Evolutionary conservation across 345 rosid genomes (phyloP), one percentile per base, ranked within the genome.

Genomic region (Eucalyptus coolabah): DNA sequence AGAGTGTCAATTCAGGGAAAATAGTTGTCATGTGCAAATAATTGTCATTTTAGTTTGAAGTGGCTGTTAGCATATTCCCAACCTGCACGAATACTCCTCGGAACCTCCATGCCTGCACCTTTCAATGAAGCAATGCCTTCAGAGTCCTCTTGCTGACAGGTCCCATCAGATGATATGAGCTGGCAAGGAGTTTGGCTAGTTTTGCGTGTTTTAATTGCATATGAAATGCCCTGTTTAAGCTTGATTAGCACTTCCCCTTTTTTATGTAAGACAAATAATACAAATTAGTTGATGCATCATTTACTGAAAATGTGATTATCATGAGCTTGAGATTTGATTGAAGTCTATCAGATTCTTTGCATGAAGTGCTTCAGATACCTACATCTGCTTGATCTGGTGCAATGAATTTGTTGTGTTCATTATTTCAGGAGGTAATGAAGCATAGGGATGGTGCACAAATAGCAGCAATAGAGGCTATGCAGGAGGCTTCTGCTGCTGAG

Each of bases 401-500:
- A 59, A 81, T 30, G 42, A 88, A 89, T 87, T 37, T 34, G 18
- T 3, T 51, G 45, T 51, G 24, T 56, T 80, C 87, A 44, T 86
- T 90, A n/a, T 90, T 88, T 40, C 94, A 98, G 99, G 98, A 95
- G 90, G 96, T 98, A 80, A 92, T 96, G 95, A 98, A 93, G 95
- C 95, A 94, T 86, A 94, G 99, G 92, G 99, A 98, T 91, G 94
- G 97, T 63, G 99, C 99, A 86, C 98, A 96, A 93, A 91, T 91
- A 51, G 99, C 97, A 5, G 99, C 98, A 26, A 90, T 96, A 81
- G 99, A 96, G 90, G 98, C 99, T 91, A 92, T 98, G 92, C 98
- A 95, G 89, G 99, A 98, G 94, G 99, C 99, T 86, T 94, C 98
- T 90, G 97, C 95, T 91, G 92, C 98, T n/a, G 99, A 97, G 94